A percentile compares a stretch with the other conserved stretches of the same genome.
Evolutionary conservation across 164 flowering plant species (phyloP).

Genomic region (Platanus orientalis): DNA sequence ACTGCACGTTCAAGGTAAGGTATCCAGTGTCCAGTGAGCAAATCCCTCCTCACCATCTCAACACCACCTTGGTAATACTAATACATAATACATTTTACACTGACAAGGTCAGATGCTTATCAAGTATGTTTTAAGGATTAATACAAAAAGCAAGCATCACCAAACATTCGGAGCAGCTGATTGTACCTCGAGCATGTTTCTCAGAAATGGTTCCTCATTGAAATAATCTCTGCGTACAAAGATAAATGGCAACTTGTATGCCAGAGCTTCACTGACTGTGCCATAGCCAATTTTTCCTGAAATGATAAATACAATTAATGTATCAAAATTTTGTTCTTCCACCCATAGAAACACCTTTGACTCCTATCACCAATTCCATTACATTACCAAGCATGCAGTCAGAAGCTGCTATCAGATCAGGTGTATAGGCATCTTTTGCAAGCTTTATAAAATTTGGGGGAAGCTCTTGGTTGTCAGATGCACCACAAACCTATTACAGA

Average conservation of each 20-base stretch:
- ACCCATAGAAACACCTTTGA: not conserved
- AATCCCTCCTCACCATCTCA: slow-evolving; percentile 97
- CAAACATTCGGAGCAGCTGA: not conserved
- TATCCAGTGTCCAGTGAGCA: slow-evolving; percentile 85
- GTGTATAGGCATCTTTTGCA: slow-evolving; percentile 86
- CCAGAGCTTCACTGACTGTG: slow-evolving; percentile 90
- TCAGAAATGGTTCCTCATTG: slow-evolving; percentile 91
- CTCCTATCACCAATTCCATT: not conserved
- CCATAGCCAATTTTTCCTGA: slow-evolving; percentile 99
- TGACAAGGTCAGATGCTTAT: slow-evolving; percentile 9
- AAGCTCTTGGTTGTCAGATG: slow-evolving; percentile 72
- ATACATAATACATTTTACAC: slow-evolving; percentile 5
- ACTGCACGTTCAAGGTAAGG: slow-evolving; percentile 94
- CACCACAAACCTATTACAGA: slow-evolving; percentile 78
- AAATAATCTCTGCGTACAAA: slow-evolving; percentile 97
- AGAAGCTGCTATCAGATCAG: slow-evolving; percentile 92
- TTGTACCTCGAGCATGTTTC: slow-evolving; percentile 95
- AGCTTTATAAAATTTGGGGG: slow-evolving; percentile 86
- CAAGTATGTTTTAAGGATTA: not conserved
- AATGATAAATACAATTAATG: not conserved
- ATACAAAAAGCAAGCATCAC: slow-evolving; percentile 1
- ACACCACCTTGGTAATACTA: slow-evolving; percentile 89
- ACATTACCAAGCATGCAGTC: slow-evolving; percentile 95
- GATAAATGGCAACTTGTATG: slow-evolving; percentile 87
- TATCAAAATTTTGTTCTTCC: not conserved